Evolutionary conservation across 306 rosid genomes (phyloP), one percentile per base, ranked within the genome.

Genomic region (Betula pendula): DNA sequence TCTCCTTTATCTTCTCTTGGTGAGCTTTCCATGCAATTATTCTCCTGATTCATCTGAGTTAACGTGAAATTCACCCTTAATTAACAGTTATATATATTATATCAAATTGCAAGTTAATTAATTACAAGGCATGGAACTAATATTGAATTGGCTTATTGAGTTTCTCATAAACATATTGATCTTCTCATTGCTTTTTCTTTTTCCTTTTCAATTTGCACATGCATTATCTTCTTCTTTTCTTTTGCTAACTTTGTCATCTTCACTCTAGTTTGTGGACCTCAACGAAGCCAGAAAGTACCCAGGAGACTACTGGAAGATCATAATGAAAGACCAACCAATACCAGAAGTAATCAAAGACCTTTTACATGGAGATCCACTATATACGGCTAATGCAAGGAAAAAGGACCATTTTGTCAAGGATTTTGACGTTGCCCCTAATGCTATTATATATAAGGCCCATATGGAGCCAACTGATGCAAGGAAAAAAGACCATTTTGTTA

Each of bases 271-370:
- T 66, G 71, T 74, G 3, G 68, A 70, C 79, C 55, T 75, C 40
- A 79, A 75, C 67, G 62, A 73, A 79, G 96, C 81, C 77, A 84
- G 93, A 75, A 87, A 84, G 78, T 88, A 86, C 58, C 8, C 43
- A 27, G 92, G 81, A 56, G 86, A 84, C 17, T 91, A 89, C 81
- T 91, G 96, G 96, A 86, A 86, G 69, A 83, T 78, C 43, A 51
- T 81, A 78, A 86, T 87, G 90, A 85, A 86, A 75, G 88, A 77
- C 27, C 90, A 89, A 75, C 82, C 92, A 25, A 84, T 91, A 72
- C 96, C 96, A 45, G 88, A 87, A 68, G 83, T 87, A 83, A 87
- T 91, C 69, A 81, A 56, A 79, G 86, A 51, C 35, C 86, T 85
- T 50, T 74, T 89, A 62, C 77, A 75, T 56, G 75, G 78, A 59